Base-by-base conservation (phyloP, 257 asterid genomes). In the Buddleja alternifolia region DNA sequence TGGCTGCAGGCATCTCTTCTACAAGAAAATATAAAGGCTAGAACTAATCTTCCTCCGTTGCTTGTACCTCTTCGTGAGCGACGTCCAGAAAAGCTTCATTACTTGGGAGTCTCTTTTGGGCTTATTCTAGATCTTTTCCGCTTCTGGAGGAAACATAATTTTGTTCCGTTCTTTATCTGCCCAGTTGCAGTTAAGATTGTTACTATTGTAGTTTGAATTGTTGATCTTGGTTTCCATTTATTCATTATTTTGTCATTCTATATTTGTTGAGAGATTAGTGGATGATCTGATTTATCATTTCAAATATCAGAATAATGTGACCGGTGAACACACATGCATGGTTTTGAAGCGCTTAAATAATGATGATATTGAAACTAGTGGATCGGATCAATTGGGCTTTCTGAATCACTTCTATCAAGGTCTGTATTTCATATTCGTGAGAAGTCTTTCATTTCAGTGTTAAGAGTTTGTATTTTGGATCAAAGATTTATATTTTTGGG, bases 251-350 rank as follows among this genome's bases (percentile, higher is more conserved):
- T 44, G 40, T 57, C 11, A 76, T 20, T 59, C 0, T 11, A 58
- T 63, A 23, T 55, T n/a, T 34, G 21, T 41, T 40, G 25, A 77
- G 67, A 37, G 52, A 44, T 71, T 46, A 20, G 56, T 61, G 59
- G 51, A 54, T 63, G 59, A 63, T 52, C 46, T 76, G 51, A 65
- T 59, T 53, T 67, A 32, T 60, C 61, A 68, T 70, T 65, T 70
- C 51, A 23, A 73, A 75, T 46, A 67, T 68, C 82, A 92, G 94
- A 93, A 79, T 81, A 63, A 55, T 36, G 84, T 91, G 44, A 93
- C 97, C 40, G 99, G 99, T 32, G 99, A 93, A 74, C 87, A 93
- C 68, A 80, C 95, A 25, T 90, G 97, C 83, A 93, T 93, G 99
- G 77, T 87, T 74, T 78, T 93, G 82, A 88, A 80, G 83, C 83